These are phyloP conservation scores for Plasmopara muralis DNA, from an alignment of 352 stramenopile genomes.

Conservation along the genomic window DNA sequence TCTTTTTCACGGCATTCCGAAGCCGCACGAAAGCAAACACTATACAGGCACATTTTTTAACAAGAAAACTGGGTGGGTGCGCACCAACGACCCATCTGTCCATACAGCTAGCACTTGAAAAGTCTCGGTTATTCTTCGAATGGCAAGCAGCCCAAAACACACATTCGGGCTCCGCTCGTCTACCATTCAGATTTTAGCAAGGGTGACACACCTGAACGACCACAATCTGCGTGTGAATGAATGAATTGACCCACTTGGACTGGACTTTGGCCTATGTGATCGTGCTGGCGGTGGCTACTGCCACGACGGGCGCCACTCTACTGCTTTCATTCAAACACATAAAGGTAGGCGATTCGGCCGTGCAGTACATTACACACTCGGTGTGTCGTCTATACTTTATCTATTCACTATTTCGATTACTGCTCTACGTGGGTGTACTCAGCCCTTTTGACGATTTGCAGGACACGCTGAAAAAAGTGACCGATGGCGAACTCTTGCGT, in stretches of 20 bases:
- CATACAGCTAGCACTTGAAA: not conserved
- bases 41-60: not conserved
- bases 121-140: conserved; percentile 20
- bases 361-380: conserved; percentile 67
- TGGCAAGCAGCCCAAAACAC: conserved; percentile 6
- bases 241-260: conserved; percentile 40
- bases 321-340: conserved; percentile 61
- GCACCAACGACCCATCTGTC: not conserved
- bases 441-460: conserved; percentile 44
- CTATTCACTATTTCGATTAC: conserved; percentile 42
- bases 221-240: conserved; percentile 28
- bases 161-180: not conserved
- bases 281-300: conserved; percentile 37
- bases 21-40: not conserved
- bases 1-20: not conserved
- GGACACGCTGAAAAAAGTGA: conserved; percentile 35
- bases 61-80: not conserved
- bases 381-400: conserved; percentile 58
- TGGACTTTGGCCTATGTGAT: conserved; percentile 60
- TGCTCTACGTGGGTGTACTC: conserved; percentile 53
- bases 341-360: conserved; percentile 45
- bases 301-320: conserved; percentile 38
- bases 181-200: not conserved
- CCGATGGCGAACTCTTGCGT: conserved; percentile 46
- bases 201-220: conserved; percentile 1